These are phyloP conservation scores for Aspergillus vadensis DNA, from an alignment of 2,329 filamentous ascomycete genomes.

Conservation along the genomic window DNA sequence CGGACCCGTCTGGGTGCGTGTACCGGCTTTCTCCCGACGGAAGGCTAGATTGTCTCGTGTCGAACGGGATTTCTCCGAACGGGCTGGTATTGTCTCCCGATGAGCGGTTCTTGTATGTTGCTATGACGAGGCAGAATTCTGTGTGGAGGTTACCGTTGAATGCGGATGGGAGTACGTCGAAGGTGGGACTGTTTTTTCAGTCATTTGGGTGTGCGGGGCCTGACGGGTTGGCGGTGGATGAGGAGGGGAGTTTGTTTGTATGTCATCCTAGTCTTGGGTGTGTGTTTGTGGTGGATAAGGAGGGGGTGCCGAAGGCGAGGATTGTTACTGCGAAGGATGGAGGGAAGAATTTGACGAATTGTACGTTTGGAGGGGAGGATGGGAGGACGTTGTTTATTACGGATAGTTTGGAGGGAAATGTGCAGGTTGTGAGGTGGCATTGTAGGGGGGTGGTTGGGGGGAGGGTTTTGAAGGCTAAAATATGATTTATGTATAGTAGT, in stretches of 20 bases:
- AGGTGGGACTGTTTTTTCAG: neutral
- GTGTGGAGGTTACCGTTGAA: neutral
- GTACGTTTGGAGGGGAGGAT: neutral
- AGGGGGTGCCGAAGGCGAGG: neutral
- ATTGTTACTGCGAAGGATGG: neutral
- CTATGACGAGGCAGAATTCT: neutral
- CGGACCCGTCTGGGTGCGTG: neutral
- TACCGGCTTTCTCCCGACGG: neutral
- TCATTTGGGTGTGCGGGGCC: neutral
- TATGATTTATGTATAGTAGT: too few species aligned
- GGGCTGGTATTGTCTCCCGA: neutral
- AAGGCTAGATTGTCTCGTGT: neutral
- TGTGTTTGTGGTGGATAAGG: neutral
- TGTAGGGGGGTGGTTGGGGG: neutral
- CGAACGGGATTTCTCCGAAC: neutral
- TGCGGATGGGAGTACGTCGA: neutral
- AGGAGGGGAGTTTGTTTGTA: neutral
- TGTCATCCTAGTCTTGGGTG: neutral
- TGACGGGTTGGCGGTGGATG: constrained; percentile 1
- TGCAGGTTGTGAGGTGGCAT: neutral
- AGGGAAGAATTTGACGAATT: neutral
- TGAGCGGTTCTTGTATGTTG: neutral
- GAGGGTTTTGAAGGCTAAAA: too few species aligned
- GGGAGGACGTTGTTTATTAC: neutral
- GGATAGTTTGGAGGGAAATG: neutral